Conservation (phyloP, 2,329 filamentous ascomycete genomes). For the Aspergillus vadensis region DNA sequence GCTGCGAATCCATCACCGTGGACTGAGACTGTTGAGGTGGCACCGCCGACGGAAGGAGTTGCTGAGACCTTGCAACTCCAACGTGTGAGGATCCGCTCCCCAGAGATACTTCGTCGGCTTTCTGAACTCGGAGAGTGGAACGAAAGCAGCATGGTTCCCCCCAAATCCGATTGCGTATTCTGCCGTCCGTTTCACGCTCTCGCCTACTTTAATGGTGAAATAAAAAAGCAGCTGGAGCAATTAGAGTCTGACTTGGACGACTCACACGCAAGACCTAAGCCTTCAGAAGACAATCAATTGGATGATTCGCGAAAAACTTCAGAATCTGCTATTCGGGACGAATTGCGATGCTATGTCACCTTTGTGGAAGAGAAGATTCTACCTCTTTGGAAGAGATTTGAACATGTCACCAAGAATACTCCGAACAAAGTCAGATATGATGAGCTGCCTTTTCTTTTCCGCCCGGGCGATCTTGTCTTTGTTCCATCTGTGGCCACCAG, state of each 20-base stretch:
- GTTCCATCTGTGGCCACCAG: background rate
- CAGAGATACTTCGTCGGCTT: background rate
- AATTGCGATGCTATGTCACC: background rate
- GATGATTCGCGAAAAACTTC: background rate
- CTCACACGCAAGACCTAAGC: background rate
- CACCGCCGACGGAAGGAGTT: background rate
- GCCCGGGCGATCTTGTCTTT: background rate
- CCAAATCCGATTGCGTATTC: background rate
- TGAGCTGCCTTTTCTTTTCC: background rate
- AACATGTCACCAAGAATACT: background rate
- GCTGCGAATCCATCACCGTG: background rate
- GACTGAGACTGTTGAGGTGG: background rate
- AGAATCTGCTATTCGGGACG: background rate
- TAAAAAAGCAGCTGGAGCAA: background rate
- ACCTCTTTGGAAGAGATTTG: background rate
- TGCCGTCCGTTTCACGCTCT: background rate
- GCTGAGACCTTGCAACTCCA: background rate
- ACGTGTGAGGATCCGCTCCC: background rate
- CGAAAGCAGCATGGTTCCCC: background rate
- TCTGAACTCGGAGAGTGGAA: background rate
- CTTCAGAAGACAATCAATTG: too few relatives aligned
- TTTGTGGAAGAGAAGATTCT: background rate
- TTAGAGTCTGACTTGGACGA: background rate
- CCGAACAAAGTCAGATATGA: background rate
- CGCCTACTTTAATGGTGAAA: background rate